Evolutionary conservation across 2,329 filamentous ascomycete genomes (phyloP).

Genomic region (Xylariales sp.): DNA sequence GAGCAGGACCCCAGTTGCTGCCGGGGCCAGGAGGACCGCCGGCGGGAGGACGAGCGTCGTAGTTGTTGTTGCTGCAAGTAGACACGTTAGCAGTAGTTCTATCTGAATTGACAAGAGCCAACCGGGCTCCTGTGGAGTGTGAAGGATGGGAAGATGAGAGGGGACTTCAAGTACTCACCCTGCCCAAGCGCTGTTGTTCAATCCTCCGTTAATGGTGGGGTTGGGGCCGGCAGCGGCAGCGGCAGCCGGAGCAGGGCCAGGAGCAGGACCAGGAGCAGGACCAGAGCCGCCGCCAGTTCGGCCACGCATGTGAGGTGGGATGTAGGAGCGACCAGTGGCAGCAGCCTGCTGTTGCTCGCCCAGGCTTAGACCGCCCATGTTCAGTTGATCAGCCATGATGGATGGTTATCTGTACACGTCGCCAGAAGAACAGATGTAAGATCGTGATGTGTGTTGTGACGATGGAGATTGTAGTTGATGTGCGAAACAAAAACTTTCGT

Average conservation of each 20-base stretch:
- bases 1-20: no score
- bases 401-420: conserved; percentile 5
- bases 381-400: conserved; percentile 79
- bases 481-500: conserved; percentile 2
- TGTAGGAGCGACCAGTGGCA: conserved; percentile 62
- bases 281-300: conserved; percentile 36
- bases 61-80: conserved; percentile 40
- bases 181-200: conserved; percentile 63
- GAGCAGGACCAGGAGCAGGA: conserved; percentile 19
- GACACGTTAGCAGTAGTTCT: conserved; percentile 16
- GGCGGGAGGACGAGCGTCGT: conserved; percentile 31
- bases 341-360: conserved; percentile 40
- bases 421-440: neutral
- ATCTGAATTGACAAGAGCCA: neutral
- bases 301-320: conserved; percentile 77
- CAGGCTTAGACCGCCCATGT: conserved; percentile 72
- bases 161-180: no score
- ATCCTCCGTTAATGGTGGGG: conserved; percentile 38
- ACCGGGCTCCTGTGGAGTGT: no score
- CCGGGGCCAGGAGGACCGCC: conserved; percentile 25
- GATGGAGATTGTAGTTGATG: conserved; percentile 9
- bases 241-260: conserved; percentile 16
- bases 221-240: conserved; percentile 21
- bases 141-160: neutral
- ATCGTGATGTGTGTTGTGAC: conserved; percentile 5